A percentile compares a stretch with the other conserved stretches of the same genome.
Evolutionary conservation across 371 early-diverging fungal genomes (phyloP).

Genomic region (Mortierella sp.): DNA sequence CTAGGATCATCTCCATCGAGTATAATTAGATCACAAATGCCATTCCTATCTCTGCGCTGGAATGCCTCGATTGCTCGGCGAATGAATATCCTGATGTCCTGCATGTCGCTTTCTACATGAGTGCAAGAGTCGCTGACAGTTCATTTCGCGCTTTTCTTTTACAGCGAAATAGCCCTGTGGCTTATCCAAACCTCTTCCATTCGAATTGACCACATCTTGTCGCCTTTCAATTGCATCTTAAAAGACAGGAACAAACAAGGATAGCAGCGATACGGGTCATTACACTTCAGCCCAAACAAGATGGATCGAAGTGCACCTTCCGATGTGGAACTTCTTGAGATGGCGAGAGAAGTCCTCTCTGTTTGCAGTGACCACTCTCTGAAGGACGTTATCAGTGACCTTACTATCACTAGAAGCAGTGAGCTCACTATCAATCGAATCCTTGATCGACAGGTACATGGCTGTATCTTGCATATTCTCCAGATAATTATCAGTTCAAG

Average conservation of each 20-base stretch:
- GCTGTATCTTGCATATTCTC: not conserved
- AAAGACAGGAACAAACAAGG: not conserved
- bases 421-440: conserved; percentile 48
- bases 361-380: conserved; percentile 29
- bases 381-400: conserved; percentile 41
- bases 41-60: conserved; percentile 22
- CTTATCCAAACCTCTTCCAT: no score
- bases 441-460: conserved; percentile 37
- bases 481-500: not conserved
- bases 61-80: conserved; percentile 21
- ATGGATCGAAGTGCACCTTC: conserved; percentile 19
- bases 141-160: not conserved
- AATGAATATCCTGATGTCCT: conserved; percentile 28
- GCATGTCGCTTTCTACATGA: conserved; percentile 18
- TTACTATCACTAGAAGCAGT: conserved; percentile 30
- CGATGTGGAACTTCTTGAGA: conserved; percentile 35
- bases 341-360: conserved; percentile 51
- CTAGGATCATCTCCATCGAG: conserved; percentile 17
- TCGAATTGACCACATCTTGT: no score
- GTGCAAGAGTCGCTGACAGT: no score
- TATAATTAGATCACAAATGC: conserved; percentile 27
- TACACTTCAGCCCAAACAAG: not conserved
- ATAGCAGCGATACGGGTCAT: not conserved
- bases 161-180: not conserved
- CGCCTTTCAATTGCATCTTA: no score